These are phyloP conservation scores for Vitis hybrid DNA, from an alignment of 177 flowering plant species.

Conservation along the genomic window DNA sequence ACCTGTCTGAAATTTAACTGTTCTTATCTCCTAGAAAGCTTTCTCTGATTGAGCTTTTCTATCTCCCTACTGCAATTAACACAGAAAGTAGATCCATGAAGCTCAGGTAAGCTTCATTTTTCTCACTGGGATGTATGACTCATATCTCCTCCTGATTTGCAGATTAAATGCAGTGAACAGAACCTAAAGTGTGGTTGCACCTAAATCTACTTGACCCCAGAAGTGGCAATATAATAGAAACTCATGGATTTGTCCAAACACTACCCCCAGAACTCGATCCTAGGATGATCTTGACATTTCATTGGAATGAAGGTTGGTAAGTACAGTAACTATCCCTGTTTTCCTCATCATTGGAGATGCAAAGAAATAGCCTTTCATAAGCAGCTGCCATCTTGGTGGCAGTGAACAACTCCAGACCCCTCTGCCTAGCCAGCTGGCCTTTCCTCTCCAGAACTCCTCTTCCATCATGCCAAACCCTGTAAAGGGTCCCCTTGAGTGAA, in stretches of 20 bases:
- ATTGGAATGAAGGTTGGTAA: constrained; percentile 14
- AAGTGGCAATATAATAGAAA: too few relatives aligned
- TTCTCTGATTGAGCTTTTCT: neutral
- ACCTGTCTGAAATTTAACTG: too few relatives aligned
- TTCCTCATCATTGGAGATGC: constrained; percentile 36
- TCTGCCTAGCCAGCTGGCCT: constrained; percentile 49
- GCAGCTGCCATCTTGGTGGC: constrained; percentile 78
- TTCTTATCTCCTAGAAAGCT: neutral
- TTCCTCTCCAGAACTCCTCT: constrained; percentile 38
- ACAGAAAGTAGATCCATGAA: neutral
- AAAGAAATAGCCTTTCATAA: constrained; percentile 72
- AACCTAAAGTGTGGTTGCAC: too few relatives aligned
- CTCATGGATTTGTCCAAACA: too few relatives aligned
- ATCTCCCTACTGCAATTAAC: neutral
- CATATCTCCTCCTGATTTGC: too few relatives aligned
- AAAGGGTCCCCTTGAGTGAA: constrained; percentile 47
- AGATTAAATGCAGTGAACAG: too few relatives aligned
- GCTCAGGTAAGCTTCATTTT: neutral
- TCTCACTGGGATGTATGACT: too few relatives aligned
- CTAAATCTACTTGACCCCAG: too few relatives aligned
- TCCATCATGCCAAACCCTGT: constrained; percentile 46
- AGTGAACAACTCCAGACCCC: constrained; percentile 60
- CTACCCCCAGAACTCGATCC: neutral
- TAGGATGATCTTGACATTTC: neutral
- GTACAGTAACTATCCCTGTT: constrained; percentile 20